Percentiles rank a stretch among this genome's conserved stretches.
phyloP scores from a whole-genome alignment of 2,329 filamentous ascomycete species.

The Microdochium paspali region DNA sequence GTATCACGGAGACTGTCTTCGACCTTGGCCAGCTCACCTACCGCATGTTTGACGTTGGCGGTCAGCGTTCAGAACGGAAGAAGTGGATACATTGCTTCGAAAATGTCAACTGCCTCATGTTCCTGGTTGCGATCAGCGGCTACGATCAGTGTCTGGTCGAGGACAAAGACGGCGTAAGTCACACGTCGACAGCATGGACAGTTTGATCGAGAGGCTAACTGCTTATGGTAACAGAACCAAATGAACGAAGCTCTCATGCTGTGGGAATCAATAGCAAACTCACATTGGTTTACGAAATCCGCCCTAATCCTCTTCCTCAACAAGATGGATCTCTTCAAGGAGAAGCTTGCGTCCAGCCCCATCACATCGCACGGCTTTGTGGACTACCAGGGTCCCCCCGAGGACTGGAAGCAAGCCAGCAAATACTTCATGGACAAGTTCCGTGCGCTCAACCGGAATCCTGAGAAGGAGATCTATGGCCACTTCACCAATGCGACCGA shows the following conservation, averaged over 20 bases:
- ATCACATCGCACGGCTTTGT: constrained; percentile 68
- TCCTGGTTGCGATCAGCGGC: constrained; percentile 89
- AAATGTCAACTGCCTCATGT: constrained; percentile 84
- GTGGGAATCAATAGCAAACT: constrained; percentile 78
- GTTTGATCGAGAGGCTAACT: constrained; percentile 3
- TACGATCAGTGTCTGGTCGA: constrained; percentile 96
- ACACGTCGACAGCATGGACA: neutral
- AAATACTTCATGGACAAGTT: constrained; percentile 81
- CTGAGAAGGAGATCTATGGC: constrained; percentile 54
- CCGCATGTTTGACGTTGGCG: constrained; percentile 93
- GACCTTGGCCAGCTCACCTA: constrained; percentile 88
- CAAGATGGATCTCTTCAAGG: constrained; percentile 79
- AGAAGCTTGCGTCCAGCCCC: constrained; percentile 62
- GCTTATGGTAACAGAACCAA: constrained; percentile 56
- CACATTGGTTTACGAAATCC: constrained; percentile 76
- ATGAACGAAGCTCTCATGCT: constrained; percentile 86
- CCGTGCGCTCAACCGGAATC: constrained; percentile 62
- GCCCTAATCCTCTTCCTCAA: constrained; percentile 78
- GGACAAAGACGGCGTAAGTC: constrained; percentile 84
- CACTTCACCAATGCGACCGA: constrained; percentile 55
- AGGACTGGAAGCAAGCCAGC: constrained; percentile 64
- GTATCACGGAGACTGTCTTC: constrained; percentile 92
- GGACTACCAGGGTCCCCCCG: constrained; percentile 64
- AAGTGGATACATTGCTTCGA: constrained; percentile 98
- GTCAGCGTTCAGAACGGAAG: constrained; percentile 86